These are phyloP conservation scores for Ceratobasidium sp. DNA, from an alignment of 1,284 basidiomycete species.

Conservation along the genomic window DNA sequence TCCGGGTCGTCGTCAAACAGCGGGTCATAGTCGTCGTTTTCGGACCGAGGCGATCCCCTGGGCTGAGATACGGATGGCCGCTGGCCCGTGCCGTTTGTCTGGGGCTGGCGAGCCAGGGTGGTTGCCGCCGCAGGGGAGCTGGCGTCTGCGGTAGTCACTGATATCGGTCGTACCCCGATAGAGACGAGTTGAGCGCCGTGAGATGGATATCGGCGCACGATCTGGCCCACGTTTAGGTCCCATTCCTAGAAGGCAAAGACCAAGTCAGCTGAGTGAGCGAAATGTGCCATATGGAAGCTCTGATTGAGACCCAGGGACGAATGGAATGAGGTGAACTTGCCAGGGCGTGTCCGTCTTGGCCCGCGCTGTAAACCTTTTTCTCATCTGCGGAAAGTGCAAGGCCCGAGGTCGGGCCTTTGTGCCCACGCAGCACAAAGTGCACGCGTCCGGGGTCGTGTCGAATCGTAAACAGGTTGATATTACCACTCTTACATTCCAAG, in stretches of 20 bases:
- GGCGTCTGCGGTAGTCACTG: constrained; percentile 48
- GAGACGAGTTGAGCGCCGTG: constrained; percentile 89
- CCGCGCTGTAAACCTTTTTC: constrained; percentile 85
- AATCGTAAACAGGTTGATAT: constrained; percentile 89
- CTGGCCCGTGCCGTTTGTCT: background rate
- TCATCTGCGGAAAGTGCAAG: constrained; percentile 82
- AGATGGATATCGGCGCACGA: constrained; percentile 76
- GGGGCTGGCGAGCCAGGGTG: background rate
- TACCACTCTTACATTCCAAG: constrained; percentile 65
- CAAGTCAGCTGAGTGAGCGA: constrained; percentile 24
- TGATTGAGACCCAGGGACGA: background rate
- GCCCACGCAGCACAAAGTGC: constrained; percentile 74
- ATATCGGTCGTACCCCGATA: constrained; percentile 76
- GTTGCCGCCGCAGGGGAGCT: constrained; percentile 29
- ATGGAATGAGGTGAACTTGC: constrained; percentile 60
- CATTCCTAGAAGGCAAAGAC: constrained; percentile 72
- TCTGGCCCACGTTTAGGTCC: constrained; percentile 93
- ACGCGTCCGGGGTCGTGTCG: constrained; percentile 89
- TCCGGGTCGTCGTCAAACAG: constrained; percentile 79
- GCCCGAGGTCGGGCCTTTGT: constrained; percentile 85
- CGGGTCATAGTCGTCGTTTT: constrained; percentile 63
- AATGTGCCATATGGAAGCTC: constrained; percentile 4
- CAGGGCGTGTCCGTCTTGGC: constrained; percentile 91
- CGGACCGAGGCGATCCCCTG: constrained; percentile 37
- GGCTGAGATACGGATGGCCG: background rate